A percentile compares a stretch with the other conserved stretches of the same genome.
Conservation (phyloP, 2,329 filamentous ascomycete genomes). For the Aspergillus tanneri region DNA sequence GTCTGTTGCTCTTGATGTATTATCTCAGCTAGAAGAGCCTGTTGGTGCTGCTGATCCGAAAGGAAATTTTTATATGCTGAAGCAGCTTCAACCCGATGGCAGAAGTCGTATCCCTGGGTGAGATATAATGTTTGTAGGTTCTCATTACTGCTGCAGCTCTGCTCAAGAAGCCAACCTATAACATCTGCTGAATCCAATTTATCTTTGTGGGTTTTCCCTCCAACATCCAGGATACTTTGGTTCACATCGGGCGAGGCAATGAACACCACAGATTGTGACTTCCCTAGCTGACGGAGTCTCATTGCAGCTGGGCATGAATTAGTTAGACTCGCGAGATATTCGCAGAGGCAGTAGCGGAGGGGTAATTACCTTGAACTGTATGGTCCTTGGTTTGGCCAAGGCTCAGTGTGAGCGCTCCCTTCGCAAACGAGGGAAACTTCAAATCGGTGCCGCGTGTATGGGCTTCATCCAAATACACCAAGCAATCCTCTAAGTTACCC, state of each 20-base stretch:
- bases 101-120: slow-evolving; percentile 62
- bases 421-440: slow-evolving; percentile 50
- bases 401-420: slow-evolving; percentile 57
- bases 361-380: slow-evolving; percentile 60
- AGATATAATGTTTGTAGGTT: slow-evolving; percentile 59
- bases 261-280: slow-evolving; percentile 56
- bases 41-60: slow-evolving; percentile 31
- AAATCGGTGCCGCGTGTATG: slow-evolving; percentile 63
- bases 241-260: slow-evolving; percentile 61
- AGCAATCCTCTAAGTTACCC: slow-evolving; percentile 50
- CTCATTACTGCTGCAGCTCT: slow-evolving; percentile 61
- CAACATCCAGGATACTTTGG: slow-evolving; percentile 57
- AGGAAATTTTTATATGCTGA: slow-evolving; percentile 47
- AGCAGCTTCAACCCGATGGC: slow-evolving; percentile 54
- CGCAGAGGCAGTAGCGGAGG: too few species aligned
- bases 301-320: slow-evolving; percentile 55
- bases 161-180: slow-evolving; percentile 62
- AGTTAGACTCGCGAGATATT: too few species aligned
- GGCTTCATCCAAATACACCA: slow-evolving; percentile 62
- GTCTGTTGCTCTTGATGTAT: slow-evolving; percentile 57
- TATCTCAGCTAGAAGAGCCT: slow-evolving; percentile 47
- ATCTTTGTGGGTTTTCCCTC: slow-evolving; percentile 28
- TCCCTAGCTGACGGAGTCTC: slow-evolving; percentile 60
- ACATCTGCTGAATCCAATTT: slow-evolving; percentile 52
- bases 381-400: slow-evolving; percentile 61